Base-by-base conservation (phyloP, 1,284 basidiomycete genomes). In the Cryptococcus deneoformans region DNA sequence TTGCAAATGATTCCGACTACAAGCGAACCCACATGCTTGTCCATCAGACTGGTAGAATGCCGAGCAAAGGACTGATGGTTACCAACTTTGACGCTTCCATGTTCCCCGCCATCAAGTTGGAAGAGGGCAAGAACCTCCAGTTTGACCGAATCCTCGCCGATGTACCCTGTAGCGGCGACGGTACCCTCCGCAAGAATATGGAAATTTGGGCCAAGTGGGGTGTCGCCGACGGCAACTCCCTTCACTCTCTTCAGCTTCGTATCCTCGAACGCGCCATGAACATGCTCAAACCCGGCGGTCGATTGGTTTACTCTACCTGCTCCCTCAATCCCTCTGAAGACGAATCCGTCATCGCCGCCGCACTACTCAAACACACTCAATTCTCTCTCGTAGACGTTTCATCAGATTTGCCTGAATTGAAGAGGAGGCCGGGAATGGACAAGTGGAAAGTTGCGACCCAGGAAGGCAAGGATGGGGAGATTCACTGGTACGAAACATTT, bases 61-160 rank as follows among this genome's bases (percentile, higher is more conserved):
- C 95, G 0, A 91, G 88, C 56, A 92, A 93, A 10, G 87, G 90
- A 7, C 82, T 98, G 58, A 87, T 97, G 82, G 93, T 99, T 42
- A 98, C 94, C 49, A 99, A 99, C 75, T 84, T 92, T 50, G 96
- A 99, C 71, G 95, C 95, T 5, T 90, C 90, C 34, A 88, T 87
- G 60, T 93, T 89, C 71, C 94, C 92, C 1, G 79, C 83, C 29
- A 84, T 95, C 68, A 85, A 82, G 56, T 62, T 77, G 58, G 71
- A 69, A 29, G 59, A 64, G 16, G 63, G 62, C 54, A 71, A 79
- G 70, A 77, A 77, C 45, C 81, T 99, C 58, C 78, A 87, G 57
- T 99, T 95, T 70, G 95, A 99, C 76, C 81, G 95, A 37, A 95
- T 99, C 57, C 79, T 99, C 36, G 95, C 92, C 58, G 96, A 99